phyloP scores from a whole-genome alignment of 176 grass and related monocot genomes.

The Poa annua region DNA sequence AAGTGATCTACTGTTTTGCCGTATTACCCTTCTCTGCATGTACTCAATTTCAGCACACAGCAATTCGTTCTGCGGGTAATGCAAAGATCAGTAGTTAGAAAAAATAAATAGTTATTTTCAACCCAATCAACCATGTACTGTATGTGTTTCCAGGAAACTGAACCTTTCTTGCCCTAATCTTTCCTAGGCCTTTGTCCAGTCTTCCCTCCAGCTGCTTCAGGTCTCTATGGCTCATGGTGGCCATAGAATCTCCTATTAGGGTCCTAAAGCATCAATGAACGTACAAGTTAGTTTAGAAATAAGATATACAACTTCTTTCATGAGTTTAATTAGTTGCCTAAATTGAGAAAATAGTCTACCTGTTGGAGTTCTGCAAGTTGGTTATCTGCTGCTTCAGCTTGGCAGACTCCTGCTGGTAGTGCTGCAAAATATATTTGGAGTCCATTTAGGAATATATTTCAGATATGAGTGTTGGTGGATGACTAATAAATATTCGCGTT shows the following conservation, averaged over 20 bases:
- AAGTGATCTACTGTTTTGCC: conserved; percentile 16
- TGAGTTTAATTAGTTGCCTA: background rate
- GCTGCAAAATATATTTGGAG: conserved; percentile 50
- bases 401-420: conserved; percentile 80
- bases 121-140: background rate
- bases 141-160: background rate
- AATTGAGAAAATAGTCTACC: conserved; percentile 49
- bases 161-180: conserved; percentile 94
- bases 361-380: conserved; percentile 74
- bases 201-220: conserved; percentile 70
- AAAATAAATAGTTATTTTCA: conserved; percentile 9
- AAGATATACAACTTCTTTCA: background rate
- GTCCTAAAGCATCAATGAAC: conserved; percentile 37
- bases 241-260: conserved; percentile 62
- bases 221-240: conserved; percentile 57
- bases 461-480: background rate
- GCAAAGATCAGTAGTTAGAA: background rate
- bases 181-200: conserved; percentile 71
- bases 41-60: conserved; percentile 60
- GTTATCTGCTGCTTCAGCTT: conserved; percentile 71
- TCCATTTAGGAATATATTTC: background rate
- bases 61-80: conserved; percentile 66
- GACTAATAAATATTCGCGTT: background rate
- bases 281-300: background rate
- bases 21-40: conserved; percentile 66